Evolutionary conservation across 371 early-diverging fungal species (phyloP), one percentile per base, ranked within the genome.

Genomic region (Choanephora cucurbitarum): DNA sequence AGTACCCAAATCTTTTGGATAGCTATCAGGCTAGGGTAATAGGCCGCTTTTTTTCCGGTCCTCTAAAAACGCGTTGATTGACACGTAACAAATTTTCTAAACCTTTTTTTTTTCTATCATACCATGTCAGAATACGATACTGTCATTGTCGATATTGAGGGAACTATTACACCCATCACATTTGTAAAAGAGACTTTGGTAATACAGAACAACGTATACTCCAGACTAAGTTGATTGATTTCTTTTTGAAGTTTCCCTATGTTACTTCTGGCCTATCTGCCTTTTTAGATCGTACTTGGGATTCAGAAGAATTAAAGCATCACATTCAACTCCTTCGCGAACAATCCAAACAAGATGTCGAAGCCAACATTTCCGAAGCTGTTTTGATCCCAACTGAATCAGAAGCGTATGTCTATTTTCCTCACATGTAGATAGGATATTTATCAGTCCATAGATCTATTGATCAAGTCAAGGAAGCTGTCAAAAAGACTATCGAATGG

Each of bases 101-200:
- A n/a, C 17, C 15, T 23, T 34, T 53, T 22, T 42, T 48, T 18
- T 34, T 40, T 40, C 39, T 37, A 24, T 47, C 33, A 40, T 21
- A 53, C 11, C 34, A 52, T 59, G 53, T 44, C 59, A 28, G 60
- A 65, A 22, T 86, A 81, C 62, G 72, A 81, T 51, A 76, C 72
- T 19, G 80, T 91, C 39, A 70, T 96, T 46, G 73, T 91, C 23
- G 95, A 96, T 60, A 92, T 96, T 62, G 96, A 97, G 69, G 96
- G 98, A 21, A 97, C 98, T 5, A 96, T 95, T n/a, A 95, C 95
- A 3, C 92, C 96, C 21, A 93, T 97, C 46, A 86, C 93, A 11
- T 97, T 96, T 81, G 96, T 97, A 17, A 91, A 94, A 66, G 93
- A 94, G 50, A 79, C 78, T 18, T 72, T 97, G 69, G 86, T 86